Base-by-base conservation (phyloP, 169 alveolate species). In the Cryptosporidium parvum region DNA sequence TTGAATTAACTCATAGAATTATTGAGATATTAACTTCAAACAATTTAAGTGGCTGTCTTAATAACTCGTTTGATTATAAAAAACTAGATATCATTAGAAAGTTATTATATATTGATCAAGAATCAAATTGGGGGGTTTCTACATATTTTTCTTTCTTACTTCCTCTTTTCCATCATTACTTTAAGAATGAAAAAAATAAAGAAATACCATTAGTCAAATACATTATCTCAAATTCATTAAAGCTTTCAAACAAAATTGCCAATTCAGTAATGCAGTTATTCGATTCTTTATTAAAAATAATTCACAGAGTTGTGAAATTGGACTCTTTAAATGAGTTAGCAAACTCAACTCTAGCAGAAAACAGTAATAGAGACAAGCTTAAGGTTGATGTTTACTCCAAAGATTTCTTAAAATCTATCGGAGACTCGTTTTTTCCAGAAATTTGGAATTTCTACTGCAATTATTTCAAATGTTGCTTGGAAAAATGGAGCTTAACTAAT, bases 61-160 rank as follows among this genome's bases (percentile, higher is more conserved):
- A n/a, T 5, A 80, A 65, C 62, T 12, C 26, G 0, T 35, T 65
- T 65, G 72, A 37, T 35, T 14, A 21, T 5, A 37, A 31, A 29
- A 33, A 33, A 1, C 26, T 65, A 29, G 52, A 33, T 37, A n/a
- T 65, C 29, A 65, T 65, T 21, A 65, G 72, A 37, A 31, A 18
- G 26, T n/a, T 80, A 10, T 58, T 80, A 26, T 12, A 26, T 39
- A 26, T 44, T 80, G 89, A 80, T 2, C 44, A 80, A 2, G 62
- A 65, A 16, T 37, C 59, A n/a, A 80, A 80, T 48, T 80, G 89
- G 80, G 89, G 59, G 3, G 48, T 44, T 18, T 42, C 89, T 16
- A 62, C 89, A 8, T 80, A 80, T 31, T 59, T 59, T n/a, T 42
- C 89, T 35, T 80, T 80, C 62, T 26, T 59, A 68, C 75, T 80